Evolutionary conservation across 2,329 filamentous ascomycete genomes (phyloP).

Genomic region (Penicillium concentricum): DNA sequence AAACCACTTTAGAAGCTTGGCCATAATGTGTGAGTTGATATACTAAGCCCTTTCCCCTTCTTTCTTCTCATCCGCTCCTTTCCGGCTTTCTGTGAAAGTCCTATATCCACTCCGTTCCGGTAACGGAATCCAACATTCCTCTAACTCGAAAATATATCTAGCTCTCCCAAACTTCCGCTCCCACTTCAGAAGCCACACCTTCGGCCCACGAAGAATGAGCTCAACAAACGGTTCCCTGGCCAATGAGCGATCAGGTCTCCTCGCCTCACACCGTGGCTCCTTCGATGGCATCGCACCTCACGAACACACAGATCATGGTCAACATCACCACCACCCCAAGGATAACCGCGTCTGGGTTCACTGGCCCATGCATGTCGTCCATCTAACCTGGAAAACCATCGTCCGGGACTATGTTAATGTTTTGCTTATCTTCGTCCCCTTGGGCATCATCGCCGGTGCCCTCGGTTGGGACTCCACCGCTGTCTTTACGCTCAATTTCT

Average conservation of each 20-base stretch:
- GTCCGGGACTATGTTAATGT: conserved; percentile 57
- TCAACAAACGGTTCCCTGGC: conserved; percentile 29
- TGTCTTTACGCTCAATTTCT: conserved; percentile 63
- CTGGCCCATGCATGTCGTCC: conserved; percentile 40
- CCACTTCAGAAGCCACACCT: conserved; percentile 31
- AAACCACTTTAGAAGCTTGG: conserved; percentile 12
- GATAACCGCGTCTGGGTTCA: conserved; percentile 39
- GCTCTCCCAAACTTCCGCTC: conserved; percentile 30
- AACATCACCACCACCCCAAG: conserved; percentile 33
- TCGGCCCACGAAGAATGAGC: conserved; percentile 33
- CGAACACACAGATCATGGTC: conserved; percentile 14
- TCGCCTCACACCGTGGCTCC: conserved; percentile 21
- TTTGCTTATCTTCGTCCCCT: conserved; percentile 63
- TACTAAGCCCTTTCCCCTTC: not conserved
- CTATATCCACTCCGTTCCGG: not conserved
- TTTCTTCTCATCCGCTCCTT: not conserved
- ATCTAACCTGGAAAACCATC: conserved; percentile 47
- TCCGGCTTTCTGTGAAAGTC: conserved; percentile 3
- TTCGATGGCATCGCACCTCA: conserved; percentile 20
- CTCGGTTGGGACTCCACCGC: conserved; percentile 55
- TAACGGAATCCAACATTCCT: not conserved
- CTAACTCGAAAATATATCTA: conserved; percentile 7
- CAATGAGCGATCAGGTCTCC: conserved; percentile 37
- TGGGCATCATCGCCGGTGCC: conserved; percentile 64
- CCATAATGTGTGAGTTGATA: conserved; percentile 18